Percentiles rank a stretch among this genome's conserved stretches.
These are phyloP conservation scores for Pisolithus thermaeus DNA, from an alignment of 1,284 basidiomycete species.

Conservation along the genomic window DNA sequence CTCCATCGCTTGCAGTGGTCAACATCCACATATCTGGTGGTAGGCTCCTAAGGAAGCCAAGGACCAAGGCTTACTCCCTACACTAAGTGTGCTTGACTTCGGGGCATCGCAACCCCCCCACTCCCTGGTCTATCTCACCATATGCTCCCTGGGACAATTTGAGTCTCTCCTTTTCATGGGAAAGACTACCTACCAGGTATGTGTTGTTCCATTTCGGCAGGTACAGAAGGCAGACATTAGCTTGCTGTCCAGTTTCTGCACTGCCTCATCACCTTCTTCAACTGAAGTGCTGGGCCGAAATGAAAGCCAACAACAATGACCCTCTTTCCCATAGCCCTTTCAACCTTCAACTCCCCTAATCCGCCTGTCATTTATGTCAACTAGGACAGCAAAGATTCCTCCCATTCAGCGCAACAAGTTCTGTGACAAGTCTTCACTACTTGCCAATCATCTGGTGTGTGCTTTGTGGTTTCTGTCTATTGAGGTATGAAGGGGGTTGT, in stretches of 20 bases:
- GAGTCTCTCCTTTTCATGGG: slow-evolving; percentile 19
- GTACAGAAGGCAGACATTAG: slow-evolving; percentile 12
- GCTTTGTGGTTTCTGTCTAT: slow-evolving; percentile 11
- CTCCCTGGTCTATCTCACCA: too few species aligned
- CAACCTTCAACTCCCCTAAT: slow-evolving; percentile 35
- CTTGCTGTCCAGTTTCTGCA: slow-evolving; percentile 17
- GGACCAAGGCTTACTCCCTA: too few species aligned
- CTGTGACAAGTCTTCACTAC: slow-evolving; percentile 23
- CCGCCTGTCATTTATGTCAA: too few species aligned
- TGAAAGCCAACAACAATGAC: slow-evolving; percentile 24
- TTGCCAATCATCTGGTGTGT: slow-evolving; percentile 28
- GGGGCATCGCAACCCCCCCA: too few species aligned
- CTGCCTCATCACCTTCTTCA: slow-evolving; percentile 12
- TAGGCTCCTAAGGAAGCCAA: too few species aligned
- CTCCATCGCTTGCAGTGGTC: too few species aligned
- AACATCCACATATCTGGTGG: too few species aligned
- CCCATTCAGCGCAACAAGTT: slow-evolving; percentile 26
- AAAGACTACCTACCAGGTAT: slow-evolving; percentile 24
- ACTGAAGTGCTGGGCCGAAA: slow-evolving; percentile 19
- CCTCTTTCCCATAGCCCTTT: slow-evolving; percentile 24
- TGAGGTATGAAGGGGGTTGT: slow-evolving; percentile 13
- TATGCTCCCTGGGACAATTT: slow-evolving; percentile 17
- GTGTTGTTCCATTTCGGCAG: slow-evolving; percentile 2
- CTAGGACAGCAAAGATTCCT: slow-evolving; percentile 28
- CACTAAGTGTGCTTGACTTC: too few species aligned